Evolutionary conservation across 164 flowering plant species (phyloP).

Genomic region (Vitis cinerea): DNA sequence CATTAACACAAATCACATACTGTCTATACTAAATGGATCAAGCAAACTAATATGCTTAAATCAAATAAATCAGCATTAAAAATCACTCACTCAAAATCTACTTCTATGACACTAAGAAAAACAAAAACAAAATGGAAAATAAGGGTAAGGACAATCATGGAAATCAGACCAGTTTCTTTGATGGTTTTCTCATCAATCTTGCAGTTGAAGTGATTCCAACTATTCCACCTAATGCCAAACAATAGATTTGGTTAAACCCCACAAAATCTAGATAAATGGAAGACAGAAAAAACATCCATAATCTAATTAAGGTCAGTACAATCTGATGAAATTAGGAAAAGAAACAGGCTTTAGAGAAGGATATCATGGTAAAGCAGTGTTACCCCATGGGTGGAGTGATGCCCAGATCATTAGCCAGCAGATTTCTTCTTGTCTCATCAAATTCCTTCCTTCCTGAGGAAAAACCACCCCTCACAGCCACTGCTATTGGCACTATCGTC

Average conservation of each 20-base stretch:
- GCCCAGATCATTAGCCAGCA: conserved; percentile 45
- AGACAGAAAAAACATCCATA: not conserved
- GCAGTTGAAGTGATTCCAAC: conserved; percentile 49
- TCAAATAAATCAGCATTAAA: not conserved
- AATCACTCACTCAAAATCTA: no score
- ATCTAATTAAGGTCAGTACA: no score
- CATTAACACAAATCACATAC: not conserved
- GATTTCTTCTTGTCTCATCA: conserved; percentile 7
- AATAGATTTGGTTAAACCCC: not conserved
- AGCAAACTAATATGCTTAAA: not conserved
- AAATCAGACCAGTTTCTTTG: conserved; percentile 34
- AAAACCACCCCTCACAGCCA: no score
- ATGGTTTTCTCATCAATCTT: conserved; percentile 32
- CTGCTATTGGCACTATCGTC: not conserved
- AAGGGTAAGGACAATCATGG: not conserved
- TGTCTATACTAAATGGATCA: no score
- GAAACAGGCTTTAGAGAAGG: no score
- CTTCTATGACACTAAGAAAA: no score
- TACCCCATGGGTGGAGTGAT: conserved; percentile 55
- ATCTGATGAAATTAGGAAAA: no score
- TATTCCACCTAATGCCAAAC: conserved; percentile 37
- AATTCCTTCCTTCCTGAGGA: no score
- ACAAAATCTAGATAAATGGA: not conserved
- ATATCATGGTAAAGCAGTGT: not conserved
- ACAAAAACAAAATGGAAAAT: no score